Base-by-base conservation (phyloP, 768 basidiomycete species). In the Russula abietina region DNA sequence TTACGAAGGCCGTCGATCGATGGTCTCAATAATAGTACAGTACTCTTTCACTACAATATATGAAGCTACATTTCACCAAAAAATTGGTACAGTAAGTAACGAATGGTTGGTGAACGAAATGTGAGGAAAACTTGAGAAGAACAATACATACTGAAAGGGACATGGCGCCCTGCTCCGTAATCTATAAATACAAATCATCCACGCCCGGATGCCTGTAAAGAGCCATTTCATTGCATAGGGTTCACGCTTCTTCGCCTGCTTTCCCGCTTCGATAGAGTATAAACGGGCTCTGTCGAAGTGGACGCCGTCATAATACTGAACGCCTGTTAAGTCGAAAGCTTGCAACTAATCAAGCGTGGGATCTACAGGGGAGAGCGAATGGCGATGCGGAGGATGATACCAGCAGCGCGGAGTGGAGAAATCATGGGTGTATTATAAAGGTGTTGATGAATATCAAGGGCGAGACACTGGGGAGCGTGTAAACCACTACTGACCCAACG, bases 361-460 rank as follows among this genome's bases (percentile, higher is more conserved):
- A 7, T 16, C n/a, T 26, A 17, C 53, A 32, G 17, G 2, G 24
- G n/a, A 10, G 14, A 2, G 6, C 39, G 55, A 33, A 12, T 45
- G 33, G 11, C 11, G 33, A 33, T 33, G 1, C 10, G 11, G 33
- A 33, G 33, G 11, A 11, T 57, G 55, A 62, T 9, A 5, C 0
- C 10, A 1, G 11, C 33, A 9, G 33, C 41, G 2, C 41, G 41
- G 19, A 43, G 41, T n/a, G 7, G 2, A n/a, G 50, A 48, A 16
- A 50, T 62, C 41, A 65, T n/a, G 11, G 61, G 55, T 26, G 64
- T 65, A 6, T 58, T 36, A 36, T 62, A 65, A 11, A 61, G 7
- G 59, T 48, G 14, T 65, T 58, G 24, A 7, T 32, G 41, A 54
- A 36, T 17, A 62, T 28, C 19, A 65, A n/a, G 39, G 64, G 61